These are phyloP conservation scores for Dendryphion nanum DNA, from an alignment of 2,329 filamentous ascomycete species.

Conservation along the genomic window DNA sequence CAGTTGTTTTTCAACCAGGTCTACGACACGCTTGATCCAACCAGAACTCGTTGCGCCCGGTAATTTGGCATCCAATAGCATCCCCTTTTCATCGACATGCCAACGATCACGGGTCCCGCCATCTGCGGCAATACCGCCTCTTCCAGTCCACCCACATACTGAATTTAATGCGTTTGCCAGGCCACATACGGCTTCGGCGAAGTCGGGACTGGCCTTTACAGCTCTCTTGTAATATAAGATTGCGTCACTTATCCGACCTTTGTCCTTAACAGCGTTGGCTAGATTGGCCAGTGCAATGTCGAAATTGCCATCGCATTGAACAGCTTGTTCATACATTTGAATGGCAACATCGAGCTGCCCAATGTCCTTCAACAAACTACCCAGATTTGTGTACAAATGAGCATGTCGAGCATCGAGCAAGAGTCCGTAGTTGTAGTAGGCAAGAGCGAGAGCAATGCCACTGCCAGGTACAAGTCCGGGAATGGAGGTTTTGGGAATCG, in stretches of 20 bases:
- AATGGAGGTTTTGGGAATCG: conserved; percentile 48
- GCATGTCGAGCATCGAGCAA: conserved; percentile 85
- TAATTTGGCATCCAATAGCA: conserved; percentile 70
- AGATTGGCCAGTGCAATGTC: conserved; percentile 96
- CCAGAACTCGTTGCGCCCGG: conserved; percentile 65
- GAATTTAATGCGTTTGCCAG: conserved; percentile 94
- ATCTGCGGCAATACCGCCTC: conserved; percentile 79
- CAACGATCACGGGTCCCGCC: conserved; percentile 78
- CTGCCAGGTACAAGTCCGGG: conserved; percentile 83
- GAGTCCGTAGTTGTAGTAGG: conserved; percentile 94
- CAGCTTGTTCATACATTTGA: conserved; percentile 94
- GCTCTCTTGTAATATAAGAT: conserved; percentile 90
- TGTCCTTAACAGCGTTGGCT: conserved; percentile 96
- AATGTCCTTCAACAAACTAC: conserved; percentile 93
- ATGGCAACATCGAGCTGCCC: conserved; percentile 90
- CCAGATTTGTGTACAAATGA: conserved; percentile 94
- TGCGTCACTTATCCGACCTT: conserved; percentile 86
- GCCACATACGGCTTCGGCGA: conserved; percentile 95
- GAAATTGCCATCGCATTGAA: conserved; percentile 87
- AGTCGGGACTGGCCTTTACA: conserved; percentile 87
- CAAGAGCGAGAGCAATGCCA: conserved; percentile 80
- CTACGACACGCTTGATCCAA: conserved; percentile 85
- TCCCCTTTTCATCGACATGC: conserved; percentile 85
- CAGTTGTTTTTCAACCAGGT: conserved; percentile 87
- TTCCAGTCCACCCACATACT: conserved; percentile 89